Percentiles rank a stretch among this genome's conserved stretches.
phyloP scores from a whole-genome alignment of 1,284 basidiomycete genomes.

The Papiliotrema nemorosa region DNA sequence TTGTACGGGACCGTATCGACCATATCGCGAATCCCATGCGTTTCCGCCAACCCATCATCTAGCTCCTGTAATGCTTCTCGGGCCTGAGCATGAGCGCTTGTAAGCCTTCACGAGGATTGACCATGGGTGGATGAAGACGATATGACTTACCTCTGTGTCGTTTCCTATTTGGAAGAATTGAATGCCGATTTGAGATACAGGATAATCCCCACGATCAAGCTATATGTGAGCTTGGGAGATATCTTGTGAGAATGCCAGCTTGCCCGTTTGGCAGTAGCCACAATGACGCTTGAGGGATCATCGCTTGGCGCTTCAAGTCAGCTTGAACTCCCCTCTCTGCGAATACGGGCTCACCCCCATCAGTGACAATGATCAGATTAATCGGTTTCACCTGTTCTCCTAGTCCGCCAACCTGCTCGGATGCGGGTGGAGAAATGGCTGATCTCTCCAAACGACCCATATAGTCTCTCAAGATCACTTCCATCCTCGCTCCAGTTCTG shows the following conservation, averaged over 20 bases:
- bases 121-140: not conserved
- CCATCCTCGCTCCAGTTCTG: conserved; percentile 38
- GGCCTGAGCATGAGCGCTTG: conserved; percentile 15
- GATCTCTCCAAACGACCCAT: conserved; percentile 37
- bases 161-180: conserved; percentile 50
- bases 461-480: conserved; percentile 43
- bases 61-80: conserved; percentile 42
- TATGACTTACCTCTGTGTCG: conserved; percentile 31
- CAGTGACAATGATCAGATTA: conserved; percentile 45
- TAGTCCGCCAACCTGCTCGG: not conserved
- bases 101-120: too few species aligned
- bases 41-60: conserved; percentile 38
- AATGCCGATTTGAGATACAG: conserved; percentile 48
- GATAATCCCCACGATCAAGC: conserved; percentile 47
- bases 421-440: conserved; percentile 9
- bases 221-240: conserved; percentile 4
- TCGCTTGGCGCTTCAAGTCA: conserved; percentile 29
- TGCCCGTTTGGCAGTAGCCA: conserved; percentile 28
- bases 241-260: conserved; percentile 2
- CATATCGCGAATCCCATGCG: conserved; percentile 42
- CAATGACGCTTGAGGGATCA: conserved; percentile 39
- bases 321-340: conserved; percentile 21
- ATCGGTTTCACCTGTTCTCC: conserved; percentile 33
- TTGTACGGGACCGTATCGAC: conserved; percentile 45
- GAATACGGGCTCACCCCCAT: conserved; percentile 30